phyloP scores from a whole-genome alignment of 129 eudicot species.

The Cynara cardunculus region DNA sequence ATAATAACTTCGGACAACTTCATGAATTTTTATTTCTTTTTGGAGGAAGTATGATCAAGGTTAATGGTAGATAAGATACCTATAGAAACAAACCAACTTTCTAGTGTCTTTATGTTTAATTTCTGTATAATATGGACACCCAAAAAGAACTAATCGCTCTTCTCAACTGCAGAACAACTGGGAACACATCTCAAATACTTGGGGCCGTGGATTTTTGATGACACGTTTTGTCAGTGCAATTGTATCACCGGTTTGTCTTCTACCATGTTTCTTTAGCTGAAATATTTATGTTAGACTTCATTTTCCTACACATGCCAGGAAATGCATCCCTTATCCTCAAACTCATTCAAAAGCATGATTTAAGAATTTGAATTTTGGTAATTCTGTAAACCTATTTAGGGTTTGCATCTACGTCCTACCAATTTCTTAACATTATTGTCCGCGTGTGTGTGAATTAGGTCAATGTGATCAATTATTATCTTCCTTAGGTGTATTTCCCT shows the following conservation, averaged over 20 bases:
- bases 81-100: neutral
- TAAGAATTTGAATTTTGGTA: neutral
- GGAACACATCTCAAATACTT: slow-evolving; percentile 34
- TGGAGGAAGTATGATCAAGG: neutral
- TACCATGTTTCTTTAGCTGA: neutral
- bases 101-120: neutral
- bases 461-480: neutral
- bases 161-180: slow-evolving; percentile 32
- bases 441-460: neutral
- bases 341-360: neutral
- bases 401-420: neutral
- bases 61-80: neutral
- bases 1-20: neutral
- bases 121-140: neutral
- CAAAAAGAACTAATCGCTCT: neutral
- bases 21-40: neutral
- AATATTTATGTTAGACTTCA: neutral
- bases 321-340: no score
- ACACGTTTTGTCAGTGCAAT: slow-evolving; percentile 40
- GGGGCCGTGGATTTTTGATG: slow-evolving; percentile 46
- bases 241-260: slow-evolving; percentile 38
- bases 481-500: neutral
- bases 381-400: neutral
- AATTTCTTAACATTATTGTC: no score
- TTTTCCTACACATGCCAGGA: neutral